Evolutionary conservation across 1,284 basidiomycete genomes (phyloP).

Genomic region (Papiliotrema laurentii): DNA sequence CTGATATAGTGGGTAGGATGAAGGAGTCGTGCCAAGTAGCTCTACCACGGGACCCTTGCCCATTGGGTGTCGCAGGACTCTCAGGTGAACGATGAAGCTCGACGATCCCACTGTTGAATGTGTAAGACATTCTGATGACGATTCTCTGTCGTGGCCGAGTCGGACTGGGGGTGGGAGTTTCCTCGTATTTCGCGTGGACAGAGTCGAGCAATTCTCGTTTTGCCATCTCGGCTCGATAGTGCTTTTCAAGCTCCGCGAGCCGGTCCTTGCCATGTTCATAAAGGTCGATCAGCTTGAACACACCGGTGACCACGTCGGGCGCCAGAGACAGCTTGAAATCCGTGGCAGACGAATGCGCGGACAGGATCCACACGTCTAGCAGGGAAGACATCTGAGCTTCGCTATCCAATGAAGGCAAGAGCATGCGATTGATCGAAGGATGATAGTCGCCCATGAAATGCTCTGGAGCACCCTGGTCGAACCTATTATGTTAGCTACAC

Average conservation of each 20-base stretch:
- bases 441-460: slow-evolving; percentile 73
- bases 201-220: slow-evolving; percentile 18
- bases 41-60: slow-evolving; percentile 5
- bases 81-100: slow-evolving; percentile 25
- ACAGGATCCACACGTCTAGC: slow-evolving; percentile 57
- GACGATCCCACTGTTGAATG: slow-evolving; percentile 67
- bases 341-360: slow-evolving; percentile 68
- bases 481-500: slow-evolving; percentile 51
- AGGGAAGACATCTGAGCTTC: slow-evolving; percentile 63
- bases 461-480: slow-evolving; percentile 62
- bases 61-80: slow-evolving; percentile 2
- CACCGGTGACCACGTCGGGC: slow-evolving; percentile 69
- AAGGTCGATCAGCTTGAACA: slow-evolving; percentile 77
- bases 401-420: slow-evolving; percentile 63
- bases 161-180: slow-evolving; percentile 7
- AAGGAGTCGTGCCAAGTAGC: slow-evolving; percentile 39
- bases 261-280: slow-evolving; percentile 76
- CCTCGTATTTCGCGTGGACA: slow-evolving; percentile 25
- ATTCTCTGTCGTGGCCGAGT: slow-evolving; percentile 16
- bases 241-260: slow-evolving; percentile 59
- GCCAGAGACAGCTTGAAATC: slow-evolving; percentile 84
- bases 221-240: slow-evolving; percentile 40
- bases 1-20: slow-evolving; percentile 67
- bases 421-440: slow-evolving; percentile 65
- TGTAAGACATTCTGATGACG: slow-evolving; percentile 65